Conservation (phyloP, 768 basidiomycete genomes). For the Amanita jacksonii region DNA sequence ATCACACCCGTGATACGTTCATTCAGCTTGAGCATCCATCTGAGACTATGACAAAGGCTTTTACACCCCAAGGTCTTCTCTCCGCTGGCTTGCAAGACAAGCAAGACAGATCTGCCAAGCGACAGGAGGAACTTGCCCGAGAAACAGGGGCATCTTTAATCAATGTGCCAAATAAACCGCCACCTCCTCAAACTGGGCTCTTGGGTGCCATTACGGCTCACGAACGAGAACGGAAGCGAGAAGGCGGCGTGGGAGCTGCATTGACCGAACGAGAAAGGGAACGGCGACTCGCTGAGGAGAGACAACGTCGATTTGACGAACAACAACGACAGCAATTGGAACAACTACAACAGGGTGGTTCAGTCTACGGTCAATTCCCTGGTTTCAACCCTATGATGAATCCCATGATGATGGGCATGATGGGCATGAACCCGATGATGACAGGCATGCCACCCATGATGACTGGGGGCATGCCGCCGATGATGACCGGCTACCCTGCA, state of each 20-base stretch:
- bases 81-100: slow-evolving; percentile 94
- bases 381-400: slow-evolving; percentile 64
- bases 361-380: slow-evolving; percentile 54
- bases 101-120: slow-evolving; percentile 90
- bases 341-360: slow-evolving; percentile 75
- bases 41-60: slow-evolving; percentile 83
- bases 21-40: slow-evolving; percentile 62
- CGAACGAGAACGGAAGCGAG: slow-evolving; percentile 88
- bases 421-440: slow-evolving; percentile 30
- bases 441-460: slow-evolving; percentile 38
- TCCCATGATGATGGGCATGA: slow-evolving; percentile 47
- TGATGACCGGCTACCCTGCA: slow-evolving; percentile 46
- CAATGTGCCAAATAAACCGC: slow-evolving; percentile 93
- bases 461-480: slow-evolving; percentile 26
- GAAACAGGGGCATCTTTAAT: slow-evolving; percentile 88
- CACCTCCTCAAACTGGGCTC: slow-evolving; percentile 89
- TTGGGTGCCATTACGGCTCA: slow-evolving; percentile 95
- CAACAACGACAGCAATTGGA: slow-evolving; percentile 84
- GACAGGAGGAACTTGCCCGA: slow-evolving; percentile 88
- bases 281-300: slow-evolving; percentile 82
- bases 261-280: slow-evolving; percentile 94
- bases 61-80: slow-evolving; percentile 88
- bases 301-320: slow-evolving; percentile 89
- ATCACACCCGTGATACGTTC: slow-evolving; percentile 45
- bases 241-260: slow-evolving; percentile 90